Evolutionary conservation across 1,284 basidiomycete genomes (phyloP).

Genomic region (Microbotryum silenes-acaulis): DNA sequence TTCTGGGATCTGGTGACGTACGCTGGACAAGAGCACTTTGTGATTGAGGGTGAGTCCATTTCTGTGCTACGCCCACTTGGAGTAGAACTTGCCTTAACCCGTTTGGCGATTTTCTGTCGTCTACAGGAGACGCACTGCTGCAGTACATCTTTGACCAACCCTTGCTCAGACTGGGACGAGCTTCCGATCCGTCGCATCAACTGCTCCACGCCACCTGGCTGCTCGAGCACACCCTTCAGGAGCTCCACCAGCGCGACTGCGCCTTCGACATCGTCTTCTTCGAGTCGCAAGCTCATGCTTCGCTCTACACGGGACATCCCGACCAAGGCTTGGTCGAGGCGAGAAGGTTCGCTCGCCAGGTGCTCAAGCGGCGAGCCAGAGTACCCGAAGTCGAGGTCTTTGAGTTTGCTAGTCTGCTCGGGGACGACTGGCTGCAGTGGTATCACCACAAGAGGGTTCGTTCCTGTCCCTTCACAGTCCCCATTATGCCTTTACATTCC

Average conservation of each 20-base stretch:
- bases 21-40: neutral
- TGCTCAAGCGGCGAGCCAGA: constrained; percentile 50
- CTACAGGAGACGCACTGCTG: constrained; percentile 54
- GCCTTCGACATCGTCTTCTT: constrained; percentile 61
- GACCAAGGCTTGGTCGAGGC: constrained; percentile 44
- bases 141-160: constrained; percentile 54
- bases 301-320: constrained; percentile 43
- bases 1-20: neutral
- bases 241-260: constrained; percentile 49
- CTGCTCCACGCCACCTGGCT: constrained; percentile 53
- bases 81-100: neutral
- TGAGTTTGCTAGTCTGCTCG: constrained; percentile 46
- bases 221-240: constrained; percentile 50
- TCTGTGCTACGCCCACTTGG: neutral
- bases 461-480: neutral
- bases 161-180: constrained; percentile 50
- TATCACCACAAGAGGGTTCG: constrained; percentile 45
- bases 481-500: neutral
- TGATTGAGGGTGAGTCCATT: constrained; percentile 1
- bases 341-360: constrained; percentile 48
- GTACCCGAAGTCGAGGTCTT: constrained; percentile 45
- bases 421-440: constrained; percentile 50
- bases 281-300: constrained; percentile 45
- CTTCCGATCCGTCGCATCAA: constrained; percentile 51
- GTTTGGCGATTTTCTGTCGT: neutral